Conservation (phyloP, 495 filamentous ascomycete species). For the Neurospora sp. region DNA sequence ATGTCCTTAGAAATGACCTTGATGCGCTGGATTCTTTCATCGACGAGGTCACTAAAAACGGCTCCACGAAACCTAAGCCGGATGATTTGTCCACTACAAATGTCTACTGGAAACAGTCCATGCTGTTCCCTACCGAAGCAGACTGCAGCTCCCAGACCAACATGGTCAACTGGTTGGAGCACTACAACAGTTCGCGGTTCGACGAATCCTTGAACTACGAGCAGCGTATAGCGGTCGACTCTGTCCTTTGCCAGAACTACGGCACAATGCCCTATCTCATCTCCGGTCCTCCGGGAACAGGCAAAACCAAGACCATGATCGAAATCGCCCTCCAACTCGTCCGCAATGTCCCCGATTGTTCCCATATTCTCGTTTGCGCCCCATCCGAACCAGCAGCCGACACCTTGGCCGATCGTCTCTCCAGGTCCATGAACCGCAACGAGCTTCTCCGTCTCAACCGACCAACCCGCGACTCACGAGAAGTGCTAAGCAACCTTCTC, state of each 20-base stretch:
- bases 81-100: neutral
- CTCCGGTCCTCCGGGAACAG: conserved; percentile 44
- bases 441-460: conserved; percentile 41
- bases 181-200: conserved; percentile 12
- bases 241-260: conserved; percentile 33
- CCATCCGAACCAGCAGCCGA: conserved; percentile 48
- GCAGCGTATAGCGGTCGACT: conserved; percentile 39
- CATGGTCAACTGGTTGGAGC: conserved; percentile 13
- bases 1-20: neutral
- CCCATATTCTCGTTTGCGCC: conserved; percentile 45
- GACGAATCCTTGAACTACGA: conserved; percentile 42
- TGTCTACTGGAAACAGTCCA: conserved; percentile 32
- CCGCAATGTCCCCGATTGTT: conserved; percentile 6
- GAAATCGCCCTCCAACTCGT: conserved; percentile 33
- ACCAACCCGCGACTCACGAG: conserved; percentile 34
- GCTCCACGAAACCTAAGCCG: neutral
- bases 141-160: conserved; percentile 31
- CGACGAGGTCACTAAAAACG: neutral
- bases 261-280: conserved; percentile 42
- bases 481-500: conserved; percentile 36
- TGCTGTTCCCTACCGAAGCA: conserved; percentile 37
- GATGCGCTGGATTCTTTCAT: neutral
- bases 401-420: conserved; percentile 38
- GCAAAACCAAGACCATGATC: conserved; percentile 47
- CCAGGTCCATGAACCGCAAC: conserved; percentile 24